Evolutionary conservation across 2,329 filamentous ascomycete species (phyloP).

Genomic region (Cytospora mali): DNA sequence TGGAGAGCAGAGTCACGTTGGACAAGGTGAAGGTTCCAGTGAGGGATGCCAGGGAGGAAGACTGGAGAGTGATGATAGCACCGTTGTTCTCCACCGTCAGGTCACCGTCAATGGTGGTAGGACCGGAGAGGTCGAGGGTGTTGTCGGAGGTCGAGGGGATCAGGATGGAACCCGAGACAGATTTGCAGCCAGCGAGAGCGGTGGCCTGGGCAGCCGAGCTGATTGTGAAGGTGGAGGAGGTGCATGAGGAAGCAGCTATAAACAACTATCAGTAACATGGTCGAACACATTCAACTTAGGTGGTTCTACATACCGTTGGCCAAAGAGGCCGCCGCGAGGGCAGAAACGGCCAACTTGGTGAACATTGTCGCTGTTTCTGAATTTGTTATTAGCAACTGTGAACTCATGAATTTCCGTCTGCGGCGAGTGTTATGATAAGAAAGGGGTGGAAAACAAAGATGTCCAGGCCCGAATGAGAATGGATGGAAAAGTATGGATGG

Average conservation of each 20-base stretch:
- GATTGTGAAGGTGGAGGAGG: constrained; percentile 54
- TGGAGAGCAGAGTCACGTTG: constrained; percentile 69
- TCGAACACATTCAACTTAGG: background rate
- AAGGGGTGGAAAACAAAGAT: background rate
- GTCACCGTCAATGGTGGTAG: constrained; percentile 58
- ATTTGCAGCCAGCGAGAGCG: constrained; percentile 64
- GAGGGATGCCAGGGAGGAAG: constrained; percentile 65
- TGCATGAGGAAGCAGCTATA: constrained; percentile 40
- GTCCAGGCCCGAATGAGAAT: background rate
- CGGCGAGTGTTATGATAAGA: background rate
- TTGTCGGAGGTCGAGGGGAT: constrained; percentile 60
- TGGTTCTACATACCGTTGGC: constrained; percentile 41
- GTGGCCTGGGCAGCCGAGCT: constrained; percentile 65
- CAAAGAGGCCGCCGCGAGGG: constrained; percentile 44
- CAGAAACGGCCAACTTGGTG: constrained; percentile 46
- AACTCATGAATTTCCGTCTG: background rate
- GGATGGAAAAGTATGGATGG: background rate
- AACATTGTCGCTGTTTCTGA: constrained; percentile 44
- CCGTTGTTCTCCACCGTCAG: constrained; percentile 64
- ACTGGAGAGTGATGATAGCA: constrained; percentile 63
- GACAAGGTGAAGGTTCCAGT: constrained; percentile 70
- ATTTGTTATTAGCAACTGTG: constrained; percentile 26
- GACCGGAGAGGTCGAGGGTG: constrained; percentile 63
- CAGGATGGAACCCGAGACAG: constrained; percentile 68
- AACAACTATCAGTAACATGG: constrained; percentile 21